Evolutionary conservation across 345 rosid genomes (phyloP).

Genomic region (Eucalyptus shirleyi): DNA sequence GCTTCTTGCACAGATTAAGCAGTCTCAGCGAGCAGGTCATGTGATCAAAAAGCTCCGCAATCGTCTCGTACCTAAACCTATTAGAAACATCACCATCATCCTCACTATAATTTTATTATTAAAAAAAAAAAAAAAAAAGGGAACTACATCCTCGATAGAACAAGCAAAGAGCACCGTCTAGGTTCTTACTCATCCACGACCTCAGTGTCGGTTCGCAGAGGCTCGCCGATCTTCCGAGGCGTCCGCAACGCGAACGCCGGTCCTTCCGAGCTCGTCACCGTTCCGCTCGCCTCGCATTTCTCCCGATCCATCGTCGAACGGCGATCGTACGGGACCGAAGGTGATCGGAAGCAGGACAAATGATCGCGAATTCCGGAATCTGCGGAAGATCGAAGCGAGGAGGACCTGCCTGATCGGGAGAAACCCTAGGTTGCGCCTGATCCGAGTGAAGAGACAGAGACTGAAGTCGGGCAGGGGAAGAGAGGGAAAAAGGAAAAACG

Average conservation of each 20-base stretch:
- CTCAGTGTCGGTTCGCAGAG: neutral
- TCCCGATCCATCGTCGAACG: neutral
- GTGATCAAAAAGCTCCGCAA: slow-evolving; percentile 19
- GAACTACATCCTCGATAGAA: neutral
- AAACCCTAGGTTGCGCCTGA: neutral
- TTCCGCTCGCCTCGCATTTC: neutral
- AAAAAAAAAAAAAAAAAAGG: neutral
- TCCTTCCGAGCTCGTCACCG: neutral
- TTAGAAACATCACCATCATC: neutral
- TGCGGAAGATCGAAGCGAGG: neutral
- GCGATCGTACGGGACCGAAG: neutral
- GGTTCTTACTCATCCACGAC: neutral
- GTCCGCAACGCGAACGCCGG: neutral
- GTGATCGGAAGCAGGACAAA: neutral
- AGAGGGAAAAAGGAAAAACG: neutral
- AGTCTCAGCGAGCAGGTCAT: slow-evolving; percentile 33
- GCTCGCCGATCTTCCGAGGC: neutral
- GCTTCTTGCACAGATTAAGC: slow-evolving; percentile 22
- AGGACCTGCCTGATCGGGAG: neutral
- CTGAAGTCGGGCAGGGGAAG: neutral
- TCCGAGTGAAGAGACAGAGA: neutral
- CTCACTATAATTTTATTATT: neutral
- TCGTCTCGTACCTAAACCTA: slow-evolving; percentile 7
- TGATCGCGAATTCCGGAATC: neutral
- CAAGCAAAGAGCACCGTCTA: neutral